A percentile compares a stretch with the other conserved stretches of the same genome.
Evolutionary conservation across 495 filamentous ascomycete genomes (phyloP).

Genomic region (Aspergillus indologenus): DNA sequence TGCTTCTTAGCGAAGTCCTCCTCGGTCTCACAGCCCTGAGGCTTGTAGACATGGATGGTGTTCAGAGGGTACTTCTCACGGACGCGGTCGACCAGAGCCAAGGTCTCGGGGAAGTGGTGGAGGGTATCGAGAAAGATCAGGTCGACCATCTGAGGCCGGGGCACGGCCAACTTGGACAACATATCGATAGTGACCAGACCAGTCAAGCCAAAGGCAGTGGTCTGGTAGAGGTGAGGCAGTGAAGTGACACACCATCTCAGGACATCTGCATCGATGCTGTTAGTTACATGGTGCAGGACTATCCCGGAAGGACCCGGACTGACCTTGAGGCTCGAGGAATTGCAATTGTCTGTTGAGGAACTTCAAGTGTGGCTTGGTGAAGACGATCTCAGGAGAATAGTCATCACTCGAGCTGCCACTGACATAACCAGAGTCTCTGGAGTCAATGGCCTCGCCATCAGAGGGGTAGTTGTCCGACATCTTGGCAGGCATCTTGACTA

Average conservation of each 20-base stretch:
- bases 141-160: slow-evolving; percentile 67
- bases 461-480: slow-evolving; percentile 38
- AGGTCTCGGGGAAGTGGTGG: slow-evolving; percentile 91
- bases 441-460: slow-evolving; percentile 37
- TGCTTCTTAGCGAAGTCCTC: slow-evolving; percentile 77
- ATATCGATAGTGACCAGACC: slow-evolving; percentile 94
- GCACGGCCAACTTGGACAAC: slow-evolving; percentile 77
- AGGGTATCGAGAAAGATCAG: slow-evolving; percentile 97
- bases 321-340: slow-evolving; percentile 72
- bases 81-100: slow-evolving; percentile 75
- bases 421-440: slow-evolving; percentile 84
- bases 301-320: slow-evolving; percentile 14
- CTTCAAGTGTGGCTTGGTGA: slow-evolving; percentile 84
- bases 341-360: slow-evolving; percentile 87
- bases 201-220: slow-evolving; percentile 94
- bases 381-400: slow-evolving; percentile 70
- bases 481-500: slow-evolving; percentile 42
- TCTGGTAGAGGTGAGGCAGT: slow-evolving; percentile 89
- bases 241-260: slow-evolving; percentile 88
- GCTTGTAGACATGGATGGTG: slow-evolving; percentile 85
- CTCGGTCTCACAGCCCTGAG: slow-evolving; percentile 62
- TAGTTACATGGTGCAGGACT: slow-evolving; percentile 18
- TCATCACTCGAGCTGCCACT: slow-evolving; percentile 66
- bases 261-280: slow-evolving; percentile 62
- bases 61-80: slow-evolving; percentile 71